phyloP scores from a whole-genome alignment of 129 eudicot genomes.

The Ambrosia artemisiifolia region DNA sequence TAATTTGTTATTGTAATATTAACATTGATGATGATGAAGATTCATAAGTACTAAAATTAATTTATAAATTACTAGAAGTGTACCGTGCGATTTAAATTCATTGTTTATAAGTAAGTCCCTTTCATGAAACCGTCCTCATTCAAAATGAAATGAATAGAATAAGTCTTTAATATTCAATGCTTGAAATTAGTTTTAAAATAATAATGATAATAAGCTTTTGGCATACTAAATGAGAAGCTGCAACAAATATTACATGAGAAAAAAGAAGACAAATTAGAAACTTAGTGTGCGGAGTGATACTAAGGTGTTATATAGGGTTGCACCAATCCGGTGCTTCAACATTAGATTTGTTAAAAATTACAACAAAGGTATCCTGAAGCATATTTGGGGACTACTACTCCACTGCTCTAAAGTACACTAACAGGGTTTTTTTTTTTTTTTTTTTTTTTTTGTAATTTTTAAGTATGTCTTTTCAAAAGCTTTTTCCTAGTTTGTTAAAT shows the following conservation, averaged over 20 bases:
- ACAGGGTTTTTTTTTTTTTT: no score
- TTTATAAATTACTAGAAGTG: not conserved
- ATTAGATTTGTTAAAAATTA: no score
- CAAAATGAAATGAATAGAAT: not conserved
- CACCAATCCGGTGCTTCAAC: no score
- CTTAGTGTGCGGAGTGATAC: not conserved
- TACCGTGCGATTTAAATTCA: not conserved
- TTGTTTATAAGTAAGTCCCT: not conserved
- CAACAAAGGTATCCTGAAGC: no score
- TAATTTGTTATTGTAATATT: not conserved
- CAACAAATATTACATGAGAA: not conserved
- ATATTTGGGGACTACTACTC: no score
- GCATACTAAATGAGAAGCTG: not conserved
- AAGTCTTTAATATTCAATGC: not conserved
- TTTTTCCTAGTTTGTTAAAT: no score
- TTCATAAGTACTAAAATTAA: not conserved
- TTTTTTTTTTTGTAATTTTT: no score
- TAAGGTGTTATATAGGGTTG: no score
- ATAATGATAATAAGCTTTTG: not conserved
- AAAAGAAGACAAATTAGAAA: not conserved
- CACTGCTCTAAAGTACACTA: no score
- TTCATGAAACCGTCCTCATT: not conserved
- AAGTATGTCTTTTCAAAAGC: no score
- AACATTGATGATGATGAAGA: no score
- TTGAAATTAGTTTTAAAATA: not conserved